phyloP scores from a whole-genome alignment of 2,329 filamentous ascomycete genomes.

The Aspergillus sp. region DNA sequence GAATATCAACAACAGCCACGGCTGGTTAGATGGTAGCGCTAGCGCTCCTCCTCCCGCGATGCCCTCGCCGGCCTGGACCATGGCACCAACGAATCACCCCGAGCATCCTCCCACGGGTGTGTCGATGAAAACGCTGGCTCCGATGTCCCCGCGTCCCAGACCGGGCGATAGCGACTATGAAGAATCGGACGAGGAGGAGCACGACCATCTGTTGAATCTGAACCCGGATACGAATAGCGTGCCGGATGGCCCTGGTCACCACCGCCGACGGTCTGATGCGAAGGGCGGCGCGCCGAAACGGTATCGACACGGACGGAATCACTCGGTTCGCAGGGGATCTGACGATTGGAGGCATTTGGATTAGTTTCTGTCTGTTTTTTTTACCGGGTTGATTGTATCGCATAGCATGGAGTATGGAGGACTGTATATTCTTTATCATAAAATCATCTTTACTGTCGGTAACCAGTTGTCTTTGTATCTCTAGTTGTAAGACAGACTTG shows the following conservation, averaged over 20 bases:
- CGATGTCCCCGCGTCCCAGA: constrained; percentile 30
- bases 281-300: background rate
- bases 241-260: background rate
- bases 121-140: constrained; percentile 36
- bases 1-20: constrained; percentile 23
- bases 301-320: background rate
- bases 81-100: constrained; percentile 5
- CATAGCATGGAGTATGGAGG: background rate
- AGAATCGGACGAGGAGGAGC: constrained; percentile 17
- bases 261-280: background rate
- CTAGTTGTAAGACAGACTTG: no score
- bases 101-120: constrained; percentile 33
- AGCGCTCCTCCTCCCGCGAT: no score
- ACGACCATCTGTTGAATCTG: constrained; percentile 2
- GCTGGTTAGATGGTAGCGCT: constrained; percentile 14
- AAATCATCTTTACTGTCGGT: no score
- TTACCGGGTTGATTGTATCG: background rate
- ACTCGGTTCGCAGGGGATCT: constrained; percentile 8
- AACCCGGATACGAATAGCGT: background rate
- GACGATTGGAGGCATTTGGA: constrained; percentile 31
- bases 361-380: constrained; percentile 2
- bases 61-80: no score
- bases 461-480: no score
- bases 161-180: constrained; percentile 30
- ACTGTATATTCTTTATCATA: background rate